Base-by-base conservation (phyloP, 495 filamentous ascomycete genomes). In the Podospora fimiseda region DNA sequence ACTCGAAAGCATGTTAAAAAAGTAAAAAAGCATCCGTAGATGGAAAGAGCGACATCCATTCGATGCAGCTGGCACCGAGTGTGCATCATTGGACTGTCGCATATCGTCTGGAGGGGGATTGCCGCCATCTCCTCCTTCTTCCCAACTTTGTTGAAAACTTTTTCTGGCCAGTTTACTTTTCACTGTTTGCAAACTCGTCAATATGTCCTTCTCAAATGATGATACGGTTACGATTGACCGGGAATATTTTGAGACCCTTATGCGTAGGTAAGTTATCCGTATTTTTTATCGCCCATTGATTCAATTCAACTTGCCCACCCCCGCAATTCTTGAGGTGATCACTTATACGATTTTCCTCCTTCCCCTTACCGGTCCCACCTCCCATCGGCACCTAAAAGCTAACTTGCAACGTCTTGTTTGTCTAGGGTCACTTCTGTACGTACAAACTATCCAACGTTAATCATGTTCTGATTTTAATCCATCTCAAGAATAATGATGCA, bases 171-270 rank as follows among this genome's bases (percentile, higher is more conserved):
- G 44, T 50, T 48, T 54, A 22, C 20, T 18, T 55, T 36, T 53
- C 18, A n/a, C n/a, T n/a, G n/a, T n/a, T n/a, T n/a, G n/a, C n/a
- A n/a, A n/a, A n/a, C n/a, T n/a, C 43, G 19, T 22, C 52, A 67
- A 49, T n/a, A 63, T 60, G 60, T 49, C 53, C 40, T 60, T 33
- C 27, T 33, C 56, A 2, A 36, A 11, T 49, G 57, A 55, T 52
- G 51, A 58, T 13, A 71, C 71, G 56, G 72, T 82, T 24, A 80
- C 77, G 13, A 66, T 79, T 47, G 74, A 77, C 43, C 75, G 73
- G 48, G 66, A 59, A 8, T 76, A 81, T 64, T 77, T 78, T 47
- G 74, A 81, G 55, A 72, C 72, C 44, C 62, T 80, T 38, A 46
- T 80, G 15, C 74, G 75, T 55, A 74, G 76, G 79, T 77, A 57